These are phyloP conservation scores for Microascus cirrosus DNA, from an alignment of 2,329 filamentous ascomycete genomes.

Conservation along the genomic window DNA sequence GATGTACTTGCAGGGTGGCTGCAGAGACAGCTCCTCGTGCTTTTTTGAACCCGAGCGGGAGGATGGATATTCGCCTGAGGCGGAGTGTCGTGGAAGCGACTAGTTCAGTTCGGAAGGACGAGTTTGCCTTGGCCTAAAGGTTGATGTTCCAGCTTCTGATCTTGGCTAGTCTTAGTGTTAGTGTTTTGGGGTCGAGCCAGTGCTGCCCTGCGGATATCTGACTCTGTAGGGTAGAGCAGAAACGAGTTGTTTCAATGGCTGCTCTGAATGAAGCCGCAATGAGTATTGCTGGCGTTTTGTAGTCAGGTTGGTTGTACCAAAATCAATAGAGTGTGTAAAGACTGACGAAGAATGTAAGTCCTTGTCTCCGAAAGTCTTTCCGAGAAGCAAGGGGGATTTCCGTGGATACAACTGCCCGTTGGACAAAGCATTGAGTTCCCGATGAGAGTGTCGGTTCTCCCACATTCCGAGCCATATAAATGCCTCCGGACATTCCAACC, in stretches of 20 bases:
- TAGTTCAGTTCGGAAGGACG: not conserved
- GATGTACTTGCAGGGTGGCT: not conserved
- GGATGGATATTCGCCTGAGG: not conserved
- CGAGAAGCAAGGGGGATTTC: not conserved
- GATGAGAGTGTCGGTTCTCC: not conserved
- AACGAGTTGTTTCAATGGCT: not conserved
- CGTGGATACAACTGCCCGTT: not conserved
- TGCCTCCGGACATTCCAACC: not conserved
- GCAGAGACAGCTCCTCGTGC: not conserved
- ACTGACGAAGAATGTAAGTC: not conserved
- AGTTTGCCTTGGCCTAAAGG: not conserved
- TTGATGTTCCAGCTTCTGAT: not conserved
- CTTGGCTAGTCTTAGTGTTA: too few relatives aligned
- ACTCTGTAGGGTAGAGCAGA: not conserved
- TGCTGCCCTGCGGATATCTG: not conserved
- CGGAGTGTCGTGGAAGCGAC: not conserved
- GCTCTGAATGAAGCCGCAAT: not conserved
- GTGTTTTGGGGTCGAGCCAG: not conserved
- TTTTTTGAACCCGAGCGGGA: not conserved
- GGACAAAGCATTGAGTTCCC: not conserved
- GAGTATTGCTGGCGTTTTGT: not conserved
- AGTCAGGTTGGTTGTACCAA: not conserved
- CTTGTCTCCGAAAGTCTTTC: not conserved
- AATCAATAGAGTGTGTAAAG: not conserved
- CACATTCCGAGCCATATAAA: not conserved